Evolutionary conservation across 1,139 yeast genomes (phyloP).

Genomic region (Taphrina populina): DNA sequence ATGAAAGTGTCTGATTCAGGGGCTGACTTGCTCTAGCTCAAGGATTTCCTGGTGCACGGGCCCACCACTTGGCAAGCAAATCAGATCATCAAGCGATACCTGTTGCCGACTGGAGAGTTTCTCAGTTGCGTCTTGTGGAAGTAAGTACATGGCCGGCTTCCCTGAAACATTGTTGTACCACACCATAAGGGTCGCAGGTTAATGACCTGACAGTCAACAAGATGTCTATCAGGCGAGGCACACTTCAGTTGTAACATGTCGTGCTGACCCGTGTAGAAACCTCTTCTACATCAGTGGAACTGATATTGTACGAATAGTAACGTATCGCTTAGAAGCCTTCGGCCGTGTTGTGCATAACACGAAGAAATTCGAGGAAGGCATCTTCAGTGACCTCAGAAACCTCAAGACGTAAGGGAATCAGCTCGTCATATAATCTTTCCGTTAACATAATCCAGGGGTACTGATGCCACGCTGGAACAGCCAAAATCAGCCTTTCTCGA

Average conservation of each 20-base stretch:
- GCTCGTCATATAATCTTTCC: background rate
- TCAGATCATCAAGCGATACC: slow-evolving; percentile 82
- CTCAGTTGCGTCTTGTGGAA: slow-evolving; percentile 88
- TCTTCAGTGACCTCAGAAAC: slow-evolving; percentile 84
- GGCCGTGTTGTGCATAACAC: slow-evolving; percentile 82
- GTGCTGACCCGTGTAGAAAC: slow-evolving; percentile 51
- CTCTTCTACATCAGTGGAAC: slow-evolving; percentile 91
- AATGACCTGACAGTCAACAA: slow-evolving; percentile 17
- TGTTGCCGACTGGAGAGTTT: slow-evolving; percentile 80
- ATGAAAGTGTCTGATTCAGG: slow-evolving; percentile 1
- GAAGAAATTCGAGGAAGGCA: slow-evolving; percentile 95
- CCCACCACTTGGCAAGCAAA: slow-evolving; percentile 93
- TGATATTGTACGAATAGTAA: slow-evolving; percentile 88
- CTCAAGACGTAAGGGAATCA: slow-evolving; percentile 56
- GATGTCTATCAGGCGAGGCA: background rate
- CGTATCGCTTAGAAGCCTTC: slow-evolving; percentile 84
- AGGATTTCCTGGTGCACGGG: slow-evolving; percentile 83
- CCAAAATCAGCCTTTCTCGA: slow-evolving; percentile 85
- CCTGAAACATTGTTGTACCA: slow-evolving; percentile 1
- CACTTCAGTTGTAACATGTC: background rate
- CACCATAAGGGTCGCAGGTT: slow-evolving; percentile 16
- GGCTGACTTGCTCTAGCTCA: slow-evolving; percentile 45
- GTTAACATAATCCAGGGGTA: slow-evolving; percentile 36
- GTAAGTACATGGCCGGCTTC: slow-evolving; percentile 8
- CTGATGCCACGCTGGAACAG: slow-evolving; percentile 82